Percentiles rank a stretch among this genome's conserved stretches.
Evolutionary conservation across 2,329 filamentous ascomycete species (phyloP).

Genomic region (Aspergillus fumigatus): DNA sequence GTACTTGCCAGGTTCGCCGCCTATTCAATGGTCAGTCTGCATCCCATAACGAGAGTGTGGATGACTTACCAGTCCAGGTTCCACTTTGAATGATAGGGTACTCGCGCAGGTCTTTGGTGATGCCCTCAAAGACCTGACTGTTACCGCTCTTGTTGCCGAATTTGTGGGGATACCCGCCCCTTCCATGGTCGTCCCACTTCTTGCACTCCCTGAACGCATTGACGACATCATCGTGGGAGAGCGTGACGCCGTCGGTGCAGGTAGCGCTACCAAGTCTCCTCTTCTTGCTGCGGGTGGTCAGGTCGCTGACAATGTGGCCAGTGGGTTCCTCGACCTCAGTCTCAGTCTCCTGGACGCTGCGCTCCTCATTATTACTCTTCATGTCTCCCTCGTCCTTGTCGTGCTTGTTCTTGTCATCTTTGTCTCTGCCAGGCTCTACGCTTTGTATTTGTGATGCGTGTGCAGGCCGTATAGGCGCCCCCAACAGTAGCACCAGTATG

Average conservation of each 20-base stretch:
- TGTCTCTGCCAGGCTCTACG: neutral
- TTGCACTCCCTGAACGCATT: slow-evolving; percentile 4
- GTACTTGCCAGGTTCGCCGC: slow-evolving; percentile 7
- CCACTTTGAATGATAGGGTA: slow-evolving; percentile 5
- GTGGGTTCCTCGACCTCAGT: neutral
- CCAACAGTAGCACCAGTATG: slow-evolving; percentile 9
- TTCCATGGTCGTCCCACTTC: slow-evolving; percentile 2
- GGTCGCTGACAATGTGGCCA: slow-evolving; percentile 3
- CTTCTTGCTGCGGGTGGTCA: slow-evolving; percentile 8
- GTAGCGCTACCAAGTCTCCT: slow-evolving; percentile 9
- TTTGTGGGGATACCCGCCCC: neutral
- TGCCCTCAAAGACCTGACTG: slow-evolving; percentile 3
- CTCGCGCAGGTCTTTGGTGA: slow-evolving; percentile 9
- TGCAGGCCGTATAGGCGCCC: slow-evolving; percentile 10
- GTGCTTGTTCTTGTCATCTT: slow-evolving; percentile 1
- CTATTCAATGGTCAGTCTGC: slow-evolving; percentile 6
- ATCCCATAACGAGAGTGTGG: neutral
- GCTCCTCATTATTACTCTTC: neutral
- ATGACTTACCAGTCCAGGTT: slow-evolving; percentile 10
- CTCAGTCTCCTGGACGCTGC: slow-evolving; percentile 1
- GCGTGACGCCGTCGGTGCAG: slow-evolving; percentile 5
- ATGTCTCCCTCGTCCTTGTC: neutral
- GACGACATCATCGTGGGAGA: slow-evolving; percentile 6
- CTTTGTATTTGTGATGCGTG: slow-evolving; percentile 2
- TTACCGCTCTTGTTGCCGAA: slow-evolving; percentile 1